Evolutionary conservation across 805 yeast species (phyloP).

Genomic region (Pichia insulana): DNA sequence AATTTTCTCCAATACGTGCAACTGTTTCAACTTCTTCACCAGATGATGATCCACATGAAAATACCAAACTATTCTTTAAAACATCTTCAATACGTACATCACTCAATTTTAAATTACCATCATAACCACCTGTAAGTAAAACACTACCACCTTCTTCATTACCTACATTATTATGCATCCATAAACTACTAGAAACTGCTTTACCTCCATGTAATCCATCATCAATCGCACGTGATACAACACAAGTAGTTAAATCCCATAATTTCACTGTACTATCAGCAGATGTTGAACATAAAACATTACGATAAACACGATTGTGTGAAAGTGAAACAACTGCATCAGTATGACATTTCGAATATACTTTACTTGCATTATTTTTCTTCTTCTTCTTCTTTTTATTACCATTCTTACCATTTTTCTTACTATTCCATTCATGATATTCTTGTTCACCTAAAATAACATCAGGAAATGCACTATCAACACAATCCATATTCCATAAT

Average conservation of each 20-base stretch:
- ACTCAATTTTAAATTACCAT: constrained; percentile 67
- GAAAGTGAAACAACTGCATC: constrained; percentile 88
- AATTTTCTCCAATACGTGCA: constrained; percentile 55
- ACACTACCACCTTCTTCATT: constrained; percentile 45
- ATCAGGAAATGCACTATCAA: constrained; percentile 93
- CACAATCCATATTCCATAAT: constrained; percentile 88
- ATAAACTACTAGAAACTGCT: constrained; percentile 75
- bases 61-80: constrained; percentile 49
- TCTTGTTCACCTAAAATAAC: constrained; percentile 77
- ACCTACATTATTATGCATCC: constrained; percentile 49
- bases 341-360: constrained; percentile 65
- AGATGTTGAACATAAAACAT: constrained; percentile 85
- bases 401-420: constrained; percentile 28
- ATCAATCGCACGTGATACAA: constrained; percentile 70
- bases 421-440: constrained; percentile 20
- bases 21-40: constrained; percentile 78
- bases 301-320: constrained; percentile 73
- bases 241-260: constrained; percentile 79
- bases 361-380: constrained; percentile 33
- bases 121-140: constrained; percentile 88
- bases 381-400: constrained; percentile 38
- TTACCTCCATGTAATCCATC: constrained; percentile 60
- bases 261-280: constrained; percentile 92
- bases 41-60: constrained; percentile 41
- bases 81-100: constrained; percentile 76